Evolutionary conservation across 2,329 filamentous ascomycete genomes (phyloP), one percentile per base, ranked within the genome.

Genomic region (Xylaria sp.): DNA sequence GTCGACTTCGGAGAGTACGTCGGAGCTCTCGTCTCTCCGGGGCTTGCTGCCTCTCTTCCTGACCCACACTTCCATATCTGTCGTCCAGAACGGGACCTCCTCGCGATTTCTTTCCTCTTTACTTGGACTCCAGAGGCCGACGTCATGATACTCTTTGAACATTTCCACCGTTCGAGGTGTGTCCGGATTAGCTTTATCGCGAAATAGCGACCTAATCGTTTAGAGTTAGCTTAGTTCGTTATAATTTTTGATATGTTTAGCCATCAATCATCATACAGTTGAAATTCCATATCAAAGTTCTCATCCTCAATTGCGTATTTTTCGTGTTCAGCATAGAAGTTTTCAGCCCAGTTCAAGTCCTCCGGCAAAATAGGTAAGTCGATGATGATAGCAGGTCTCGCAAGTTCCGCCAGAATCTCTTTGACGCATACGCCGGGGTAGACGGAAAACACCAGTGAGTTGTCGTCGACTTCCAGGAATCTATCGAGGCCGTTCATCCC

Each of bases 381-480:
- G 18, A 69, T 62, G 34, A 69, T 56, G 20, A 61, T 44, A 1
- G 62, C 62, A 10, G 66, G 66, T 25, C 62, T 37, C n/a, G 57
- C 41, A 18, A 69, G 28, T 1, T 69, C 66, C 20, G 66, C 66
- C 9, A 69, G 6, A 12, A 65, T 23, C 18, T 65, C 23, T 34
- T 44, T 69, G 46, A 62, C 56, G 10, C 55, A 20, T 4, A 37
- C n/a, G 7, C n/a, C 10, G 15, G 32, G 23, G n/a, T 28, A 15
- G 10, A 50, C 20, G 15, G 25, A 23, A 28, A 69, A 39, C 3
- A 65, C 66, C 15, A 69, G 2, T 15, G 66, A 52, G 8, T 69
- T 69, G 15, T 62, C 56, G 18, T 69, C 62, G 10, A 69, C 62
- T 41, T 65, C 62, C 3, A 69, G n/a, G 34, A 69, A 65, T 3